Base-by-base conservation (phyloP, 2,329 filamentous ascomycete genomes). In the Verticillium alfalfae region DNA sequence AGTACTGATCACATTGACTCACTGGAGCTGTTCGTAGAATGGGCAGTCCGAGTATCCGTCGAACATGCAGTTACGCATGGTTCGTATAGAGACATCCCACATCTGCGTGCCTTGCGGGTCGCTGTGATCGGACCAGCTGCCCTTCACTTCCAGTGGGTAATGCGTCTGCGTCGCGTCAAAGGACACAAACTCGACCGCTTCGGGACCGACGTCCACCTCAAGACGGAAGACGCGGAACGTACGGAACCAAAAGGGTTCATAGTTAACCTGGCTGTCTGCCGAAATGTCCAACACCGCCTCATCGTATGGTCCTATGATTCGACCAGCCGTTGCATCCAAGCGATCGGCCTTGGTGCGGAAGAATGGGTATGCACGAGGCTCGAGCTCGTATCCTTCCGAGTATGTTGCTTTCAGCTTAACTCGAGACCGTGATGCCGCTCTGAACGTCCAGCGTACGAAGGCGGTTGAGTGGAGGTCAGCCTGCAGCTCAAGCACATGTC, bases 261-360 rank as follows among this genome's bases (percentile, higher is more conserved):
- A 52, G 45, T 5, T 18, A 52, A 52, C 45, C 22, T 52, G 18
- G 18, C 45, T 10, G 5, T 18, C 18, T n/a, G 45, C 18, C 12
- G 45, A 18, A 5, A 74, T 41, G n/a, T 72, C 65, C 8, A 77
- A 58, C 0, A 58, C 64, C 0, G 71, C 69, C 7, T 73, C 71
- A 56, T 78, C 76, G 55, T 68, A 72, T 0, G 76, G 76, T 0
- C 76, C 76, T 8, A 78, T 67, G 6, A 76, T 65, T 41, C 72
- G 67, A 0, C 72, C 72, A 16, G 66, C 64, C 2, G 49, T 58
- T 2, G 70, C 66, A 62, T 78, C 72, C 2, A 74, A 61, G 5
- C 76, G 71, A 61, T 78, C 69, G 0, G 63, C 67, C 59, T 79
- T 79, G 12, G 66, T 66, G 1, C 77, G 71, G 49, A 78, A 73